Evolutionary conservation across 441 rosid genomes (phyloP), one percentile per base, ranked within the genome.

Genomic region (Theobroma grandiflorum): DNA sequence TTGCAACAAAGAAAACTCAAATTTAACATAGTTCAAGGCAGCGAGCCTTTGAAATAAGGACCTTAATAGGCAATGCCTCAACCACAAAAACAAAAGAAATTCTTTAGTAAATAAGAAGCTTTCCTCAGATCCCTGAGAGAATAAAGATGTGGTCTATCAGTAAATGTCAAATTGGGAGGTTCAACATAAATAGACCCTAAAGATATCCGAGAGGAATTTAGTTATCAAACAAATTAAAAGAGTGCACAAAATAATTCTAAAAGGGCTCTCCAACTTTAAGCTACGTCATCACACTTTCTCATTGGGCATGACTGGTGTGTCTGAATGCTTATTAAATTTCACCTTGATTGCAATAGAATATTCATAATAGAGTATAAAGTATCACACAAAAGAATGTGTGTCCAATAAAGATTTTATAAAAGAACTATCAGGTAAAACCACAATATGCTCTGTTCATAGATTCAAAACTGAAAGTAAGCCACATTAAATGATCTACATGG

Each of bases 381-480:
- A 73, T 37, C 22, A 59, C 43, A 42, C 15, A 43, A 40, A 38
- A 12, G 37, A 55, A 74, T 12, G 18, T 42, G 47, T 40, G 59
- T 37, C 38, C 49, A 42, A 61, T 20, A 59, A 35, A 10, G n/a
- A n/a, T 73, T 61, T 42, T 16, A 53, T 42, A n/a, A 64, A 75
- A 71, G 40, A 76, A 42, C 5, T 68, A 49, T n/a, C n/a, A 45
- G 8, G 26, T 68, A 50, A 55, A 42, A 33, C 73, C 61, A 81
- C 15, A 35, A 35, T 26, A 33, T 50, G 61, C 35, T 33, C 70
- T 26, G 66, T 5, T 3, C 52, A 72, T 35, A 71, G 33, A 16
- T 63, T 61, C 74, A 82, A 72, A 72, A 78, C 43, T 45, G 22
- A 72, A 72, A 61, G 55, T 38, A 42, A 38, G 50, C 52, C 8